Percentiles rank a stretch among this genome's conserved stretches.
These are phyloP conservation scores for Rubia tinctorum DNA, from an alignment of 305 asterid species.

Conservation along the genomic window DNA sequence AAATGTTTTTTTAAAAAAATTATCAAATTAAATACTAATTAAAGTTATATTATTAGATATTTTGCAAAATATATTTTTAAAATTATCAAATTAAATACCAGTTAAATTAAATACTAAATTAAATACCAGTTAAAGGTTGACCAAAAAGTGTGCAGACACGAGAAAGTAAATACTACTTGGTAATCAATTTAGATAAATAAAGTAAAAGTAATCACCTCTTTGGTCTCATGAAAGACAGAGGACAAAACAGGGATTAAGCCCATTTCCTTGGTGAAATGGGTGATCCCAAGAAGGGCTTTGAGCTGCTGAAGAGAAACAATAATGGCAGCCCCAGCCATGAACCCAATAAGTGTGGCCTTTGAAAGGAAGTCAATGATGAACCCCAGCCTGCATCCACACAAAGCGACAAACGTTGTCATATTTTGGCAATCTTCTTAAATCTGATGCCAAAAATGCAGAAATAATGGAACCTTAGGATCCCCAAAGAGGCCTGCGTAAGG, in stretches of 20 bases:
- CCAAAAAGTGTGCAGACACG: too few relatives aligned
- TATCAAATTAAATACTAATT: too few relatives aligned
- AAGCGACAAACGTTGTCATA: not conserved
- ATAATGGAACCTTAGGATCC: constrained; percentile 53
- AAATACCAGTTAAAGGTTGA: too few relatives aligned
- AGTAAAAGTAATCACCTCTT: constrained; percentile 42
- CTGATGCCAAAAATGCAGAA: not conserved
- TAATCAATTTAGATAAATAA: too few relatives aligned
- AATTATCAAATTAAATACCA: too few relatives aligned
- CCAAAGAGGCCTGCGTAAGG: constrained; percentile 75
- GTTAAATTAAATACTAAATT: too few relatives aligned
- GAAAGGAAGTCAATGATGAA: constrained; percentile 83
- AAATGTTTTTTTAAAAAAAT: too few relatives aligned
- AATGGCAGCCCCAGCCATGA: constrained; percentile 93
- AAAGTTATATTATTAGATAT: too few relatives aligned
- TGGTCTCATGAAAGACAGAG: constrained; percentile 61
- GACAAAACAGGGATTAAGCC: constrained; percentile 69
- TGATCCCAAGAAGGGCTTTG: constrained; percentile 76
- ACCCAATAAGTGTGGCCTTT: constrained; percentile 78
- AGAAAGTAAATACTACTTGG: too few relatives aligned
- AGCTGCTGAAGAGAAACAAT: constrained; percentile 89
- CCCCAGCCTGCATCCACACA: constrained; percentile 53
- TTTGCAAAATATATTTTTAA: too few relatives aligned
- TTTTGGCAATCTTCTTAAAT: not conserved
- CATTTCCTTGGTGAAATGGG: constrained; percentile 67